Percentiles rank a stretch among this genome's conserved stretches.
Conservation (phyloP, 805 yeast genomes). For the Zygotorulaspora florentina region DNA sequence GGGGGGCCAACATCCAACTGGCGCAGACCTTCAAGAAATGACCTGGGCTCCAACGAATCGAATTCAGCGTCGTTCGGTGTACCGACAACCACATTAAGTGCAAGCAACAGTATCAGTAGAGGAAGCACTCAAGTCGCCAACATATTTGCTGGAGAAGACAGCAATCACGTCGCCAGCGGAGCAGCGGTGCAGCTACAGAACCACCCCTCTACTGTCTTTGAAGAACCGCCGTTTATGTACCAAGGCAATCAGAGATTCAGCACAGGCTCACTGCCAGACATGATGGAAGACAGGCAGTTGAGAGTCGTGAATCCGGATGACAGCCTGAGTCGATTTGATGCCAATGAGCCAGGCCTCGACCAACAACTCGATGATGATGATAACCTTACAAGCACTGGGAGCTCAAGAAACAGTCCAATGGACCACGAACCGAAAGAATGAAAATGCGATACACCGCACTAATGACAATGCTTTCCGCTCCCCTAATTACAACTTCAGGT, state of each 20-base stretch:
- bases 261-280: constrained; percentile 52
- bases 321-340: constrained; percentile 13
- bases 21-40: constrained; percentile 13
- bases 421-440: constrained; percentile 12
- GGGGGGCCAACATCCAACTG: constrained; percentile 13
- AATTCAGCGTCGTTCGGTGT: constrained; percentile 13
- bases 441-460: neutral
- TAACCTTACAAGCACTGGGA: constrained; percentile 12
- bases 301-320: constrained; percentile 48
- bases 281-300: constrained; percentile 38
- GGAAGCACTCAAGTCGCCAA: constrained; percentile 5
- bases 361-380: constrained; percentile 12
- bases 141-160: constrained; percentile 7
- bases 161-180: neutral
- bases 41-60: constrained; percentile 8
- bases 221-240: constrained; percentile 32
- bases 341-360: constrained; percentile 6
- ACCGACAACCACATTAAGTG: constrained; percentile 13
- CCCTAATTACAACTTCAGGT: no score
- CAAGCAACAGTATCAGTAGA: constrained; percentile 12
- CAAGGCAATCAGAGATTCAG: constrained; percentile 49
- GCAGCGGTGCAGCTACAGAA: constrained; percentile 8
- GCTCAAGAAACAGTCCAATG: constrained; percentile 11
- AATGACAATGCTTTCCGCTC: no score
- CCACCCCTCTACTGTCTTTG: constrained; percentile 18